Conservation (phyloP, 129 eudicot species). For the Ambrosia trifida region DNA sequence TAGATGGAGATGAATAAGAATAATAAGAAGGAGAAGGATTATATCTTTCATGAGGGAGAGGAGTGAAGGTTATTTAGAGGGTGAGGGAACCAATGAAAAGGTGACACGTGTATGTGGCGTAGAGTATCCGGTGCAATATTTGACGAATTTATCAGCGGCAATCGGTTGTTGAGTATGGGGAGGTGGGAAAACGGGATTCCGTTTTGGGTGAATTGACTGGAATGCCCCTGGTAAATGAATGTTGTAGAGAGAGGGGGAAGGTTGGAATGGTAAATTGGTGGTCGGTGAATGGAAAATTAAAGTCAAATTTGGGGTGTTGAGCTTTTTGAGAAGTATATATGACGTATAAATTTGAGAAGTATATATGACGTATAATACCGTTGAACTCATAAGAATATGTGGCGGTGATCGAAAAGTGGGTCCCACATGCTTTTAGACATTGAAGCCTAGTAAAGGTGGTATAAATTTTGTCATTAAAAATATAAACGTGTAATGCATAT, state of each 20-base stretch:
- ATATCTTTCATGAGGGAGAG: neutral
- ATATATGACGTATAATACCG: too few relatives aligned
- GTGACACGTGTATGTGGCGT: conserved; percentile 34
- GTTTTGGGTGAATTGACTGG: conserved; percentile 5
- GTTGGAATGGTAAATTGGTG: neutral
- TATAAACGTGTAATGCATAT: too few relatives aligned
- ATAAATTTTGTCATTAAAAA: too few relatives aligned
- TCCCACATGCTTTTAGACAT: too few relatives aligned
- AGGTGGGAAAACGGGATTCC: conserved; percentile 27
- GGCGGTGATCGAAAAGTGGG: too few relatives aligned
- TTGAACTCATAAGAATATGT: too few relatives aligned
- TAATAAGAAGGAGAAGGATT: neutral
- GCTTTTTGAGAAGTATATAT: too few relatives aligned
- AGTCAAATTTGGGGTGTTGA: too few relatives aligned
- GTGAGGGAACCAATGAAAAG: conserved; percentile 23
- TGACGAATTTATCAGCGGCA: conserved; percentile 24
- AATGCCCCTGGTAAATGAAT: conserved; percentile 11
- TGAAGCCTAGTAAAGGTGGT: too few relatives aligned
- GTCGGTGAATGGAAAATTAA: neutral
- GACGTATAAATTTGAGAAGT: too few relatives aligned
- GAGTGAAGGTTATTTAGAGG: conserved; percentile 35
- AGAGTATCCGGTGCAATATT: conserved; percentile 24
- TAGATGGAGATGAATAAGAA: neutral
- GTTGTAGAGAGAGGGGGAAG: neutral
- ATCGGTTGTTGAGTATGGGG: conserved; percentile 19